Evolutionary conservation across 768 basidiomycete genomes (phyloP), one percentile per base, ranked within the genome.

Genomic region (Roridomyces roridus): DNA sequence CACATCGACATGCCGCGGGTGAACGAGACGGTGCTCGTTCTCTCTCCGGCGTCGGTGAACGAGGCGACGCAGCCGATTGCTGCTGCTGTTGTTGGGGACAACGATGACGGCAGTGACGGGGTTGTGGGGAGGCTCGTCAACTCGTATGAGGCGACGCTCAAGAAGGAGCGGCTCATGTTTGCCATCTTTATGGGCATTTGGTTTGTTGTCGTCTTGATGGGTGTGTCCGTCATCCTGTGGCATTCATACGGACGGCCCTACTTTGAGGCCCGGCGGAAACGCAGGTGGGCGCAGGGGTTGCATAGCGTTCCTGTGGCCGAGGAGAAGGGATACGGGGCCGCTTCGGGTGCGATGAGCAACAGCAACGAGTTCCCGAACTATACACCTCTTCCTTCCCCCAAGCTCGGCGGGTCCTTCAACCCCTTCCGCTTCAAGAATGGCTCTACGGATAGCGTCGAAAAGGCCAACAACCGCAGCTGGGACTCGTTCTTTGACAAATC

Each of bases 131-230:
- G 81, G 46, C 75, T 98, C 52, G 83, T 98, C 62, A 75, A 84
- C 44, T 77, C 83, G 10, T 98, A 97, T 68, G 84, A 87, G 14
- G 72, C 74, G 11, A 82, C 86, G 18, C 76, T 98, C 62, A 80
- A 85, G 75, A 88, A 88, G 68, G 94, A 97, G 70, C 85, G 90
- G 29, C 69, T 93, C 57, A 91, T 94, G 80, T 97, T 96, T 68
- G 70, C 71, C 2, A 79, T 96, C 61, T 94, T 97, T 75, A 79
- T 96, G 62, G 88, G 75, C 0, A 76, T 98, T 2, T 98, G 95
- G 94, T 82, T 75, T 17, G 36, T 93, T 34, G 92, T 97, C 41
- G 86, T 94, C 25, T 66, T 96, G 55, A 89, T 96, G 82, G 96
- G 84, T 14, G 67, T 93, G 25, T 67, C 67, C 54, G 73, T 92